A percentile compares a stretch with the other conserved stretches of the same genome.
Conservation (phyloP, 805 yeast genomes). For the Yarrowia sp. region DNA sequence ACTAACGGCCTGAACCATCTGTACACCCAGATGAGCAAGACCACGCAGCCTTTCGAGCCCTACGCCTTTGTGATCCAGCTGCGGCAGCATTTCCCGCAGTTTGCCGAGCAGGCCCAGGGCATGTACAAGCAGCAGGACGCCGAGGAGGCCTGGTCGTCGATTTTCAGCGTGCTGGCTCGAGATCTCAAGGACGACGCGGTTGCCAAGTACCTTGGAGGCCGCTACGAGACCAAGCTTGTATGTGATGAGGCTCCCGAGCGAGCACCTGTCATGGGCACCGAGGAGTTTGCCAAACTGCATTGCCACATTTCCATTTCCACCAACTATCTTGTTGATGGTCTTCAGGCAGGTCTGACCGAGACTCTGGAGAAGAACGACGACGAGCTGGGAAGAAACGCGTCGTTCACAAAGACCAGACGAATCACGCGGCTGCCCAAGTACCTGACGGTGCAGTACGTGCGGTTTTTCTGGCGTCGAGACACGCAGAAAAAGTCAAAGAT, state of each 20-base stretch:
- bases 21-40: conserved; percentile 46
- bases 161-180: conserved; percentile 61
- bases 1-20: conserved; percentile 48
- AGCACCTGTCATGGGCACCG: conserved; percentile 55
- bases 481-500: conserved; percentile 91
- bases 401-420: conserved; percentile 62
- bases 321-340: conserved; percentile 87
- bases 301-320: conserved; percentile 89
- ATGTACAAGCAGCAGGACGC: conserved; percentile 95
- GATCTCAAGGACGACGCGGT: conserved; percentile 54
- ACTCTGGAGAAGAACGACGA: conserved; percentile 78
- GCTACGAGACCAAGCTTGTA: conserved; percentile 66
- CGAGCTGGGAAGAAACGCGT: conserved; percentile 72
- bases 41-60: conserved; percentile 66
- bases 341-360: conserved; percentile 75
- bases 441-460: conserved; percentile 87
- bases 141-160: conserved; percentile 90
- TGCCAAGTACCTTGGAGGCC: conserved; percentile 67
- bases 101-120: conserved; percentile 76
- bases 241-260: conserved; percentile 66
- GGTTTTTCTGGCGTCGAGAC: conserved; percentile 96
- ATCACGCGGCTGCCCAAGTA: conserved; percentile 85
- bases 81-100: conserved; percentile 82
- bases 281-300: conserved; percentile 72
- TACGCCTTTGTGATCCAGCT: conserved; percentile 60